Percentiles rank a stretch among this genome's conserved stretches.
Conservation (phyloP, 164 flowering plant species). For the Buxus sempervirens region DNA sequence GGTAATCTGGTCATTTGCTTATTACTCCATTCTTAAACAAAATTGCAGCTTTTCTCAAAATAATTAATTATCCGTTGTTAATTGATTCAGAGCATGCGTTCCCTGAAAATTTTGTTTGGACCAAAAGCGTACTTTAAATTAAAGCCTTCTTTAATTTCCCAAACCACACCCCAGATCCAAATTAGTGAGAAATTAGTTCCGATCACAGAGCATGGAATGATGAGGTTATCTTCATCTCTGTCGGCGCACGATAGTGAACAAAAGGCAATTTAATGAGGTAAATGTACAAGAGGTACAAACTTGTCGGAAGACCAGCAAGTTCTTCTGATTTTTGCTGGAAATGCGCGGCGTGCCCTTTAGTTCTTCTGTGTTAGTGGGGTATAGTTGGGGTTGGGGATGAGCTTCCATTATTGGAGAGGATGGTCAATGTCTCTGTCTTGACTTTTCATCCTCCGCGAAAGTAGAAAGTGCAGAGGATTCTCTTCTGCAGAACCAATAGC, state of each 20-base stretch:
- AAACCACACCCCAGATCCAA: conserved; percentile 7
- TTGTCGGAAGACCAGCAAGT: conserved; percentile 26
- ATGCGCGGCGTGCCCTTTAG: conserved; percentile 39
- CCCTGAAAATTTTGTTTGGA: conserved; percentile 13
- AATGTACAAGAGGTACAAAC: background rate
- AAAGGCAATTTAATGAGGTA: background rate
- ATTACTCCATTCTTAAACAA: background rate
- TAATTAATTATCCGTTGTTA: background rate
- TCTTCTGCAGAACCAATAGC: conserved; percentile 4
- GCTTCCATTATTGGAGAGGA: conserved; percentile 4
- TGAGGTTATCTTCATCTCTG: conserved; percentile 2
- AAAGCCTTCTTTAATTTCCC: conserved; percentile 3
- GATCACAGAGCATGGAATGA: too few species aligned
- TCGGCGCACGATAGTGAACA: conserved; percentile 3
- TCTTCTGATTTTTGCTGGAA: conserved; percentile 18
- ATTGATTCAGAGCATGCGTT: conserved; percentile 12
- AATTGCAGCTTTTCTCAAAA: background rate
- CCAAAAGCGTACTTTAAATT: background rate
- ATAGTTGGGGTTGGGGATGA: conserved; percentile 7
- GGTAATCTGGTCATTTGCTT: background rate
- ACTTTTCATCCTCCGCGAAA: background rate
- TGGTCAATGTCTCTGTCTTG: conserved; percentile 18
- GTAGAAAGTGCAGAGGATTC: conserved; percentile 10
- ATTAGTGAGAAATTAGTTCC: conserved; percentile 9
- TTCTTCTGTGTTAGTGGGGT: too few species aligned